Evolutionary conservation across 352 stramenopile genomes (phyloP), one percentile per base, ranked within the genome.

Genomic region (Phytophthora gonapodyides): DNA sequence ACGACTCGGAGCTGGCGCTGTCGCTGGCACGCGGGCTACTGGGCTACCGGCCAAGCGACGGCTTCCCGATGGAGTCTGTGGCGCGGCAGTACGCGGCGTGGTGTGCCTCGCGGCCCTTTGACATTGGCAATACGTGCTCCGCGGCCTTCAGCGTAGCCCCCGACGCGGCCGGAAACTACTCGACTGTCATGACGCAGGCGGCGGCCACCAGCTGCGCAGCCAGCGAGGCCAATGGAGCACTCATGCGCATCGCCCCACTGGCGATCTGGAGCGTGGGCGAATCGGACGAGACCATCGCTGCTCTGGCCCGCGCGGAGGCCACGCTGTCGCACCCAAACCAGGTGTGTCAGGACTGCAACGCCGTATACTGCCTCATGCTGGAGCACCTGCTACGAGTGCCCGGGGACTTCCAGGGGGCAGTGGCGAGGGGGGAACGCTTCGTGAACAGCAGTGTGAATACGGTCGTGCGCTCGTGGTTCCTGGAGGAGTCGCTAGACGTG

Each of bases 1-100:
- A 88, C 73, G 78, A 88, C 65, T 86, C 74, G 60, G 78, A 88
- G 69, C 63, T 85, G 11, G 71, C 78, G 51, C 48, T 88, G 48
- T 71, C 74, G 42, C 66, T 84, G 21, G 71, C 76, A 21, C 65
- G 52, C 9, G 76, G 63, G 0, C 59, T 87, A 1, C 37, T 68
- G 13, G 57, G 30, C 0, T 67, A 73, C 9, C 50, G 34, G 21
- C 76, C 69, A 8, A 42, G 36, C 17, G 58, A 73, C 1, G 69
- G 71, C 0, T 73, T 84, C 31, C 76, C 72, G 3, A n/a, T 76
- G 3, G 67, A 88, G 31, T 57, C 67, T 4, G 69, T 82, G 36
- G 78, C 74, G 13, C 17, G 21, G 21, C 56, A 76, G 45, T 88
- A 85, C 37, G 47, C 47, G 8, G 53, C 53, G 0, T 88, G 78